Evolutionary conservation across 169 alveolate species (phyloP).

Genomic region (Cryptosporidium viatorum): DNA sequence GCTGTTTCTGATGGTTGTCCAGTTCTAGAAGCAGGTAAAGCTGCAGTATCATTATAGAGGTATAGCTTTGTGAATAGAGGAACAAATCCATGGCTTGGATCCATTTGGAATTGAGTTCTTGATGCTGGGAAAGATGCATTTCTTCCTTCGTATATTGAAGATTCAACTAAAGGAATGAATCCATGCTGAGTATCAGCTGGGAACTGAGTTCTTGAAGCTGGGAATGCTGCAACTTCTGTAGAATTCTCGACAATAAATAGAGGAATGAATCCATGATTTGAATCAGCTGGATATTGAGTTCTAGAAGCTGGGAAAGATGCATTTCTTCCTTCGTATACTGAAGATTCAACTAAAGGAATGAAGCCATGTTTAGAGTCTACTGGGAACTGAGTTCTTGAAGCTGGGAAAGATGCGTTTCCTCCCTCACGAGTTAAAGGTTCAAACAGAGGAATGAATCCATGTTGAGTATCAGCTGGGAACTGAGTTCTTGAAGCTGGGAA

Average conservation of each 20-base stretch:
- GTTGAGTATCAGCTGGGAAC: not conserved
- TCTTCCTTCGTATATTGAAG: not conserved
- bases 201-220: constrained; percentile 18
- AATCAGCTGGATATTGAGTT: not conserved
- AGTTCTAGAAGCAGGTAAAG: constrained; percentile 65
- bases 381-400: constrained; percentile 1
- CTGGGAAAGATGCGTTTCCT: constrained; percentile 33
- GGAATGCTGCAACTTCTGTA: constrained; percentile 5
- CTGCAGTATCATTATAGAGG: constrained; percentile 20
- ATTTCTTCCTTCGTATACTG: not conserved
- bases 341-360: not conserved
- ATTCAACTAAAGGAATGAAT: constrained; percentile 16
- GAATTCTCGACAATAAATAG: not conserved
- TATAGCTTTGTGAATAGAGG: not conserved
- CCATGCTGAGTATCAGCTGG: constrained; percentile 13
- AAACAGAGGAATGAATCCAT: constrained; percentile 37
- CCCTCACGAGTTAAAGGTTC: not conserved
- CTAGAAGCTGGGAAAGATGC: constrained; percentile 39
- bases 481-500: constrained; percentile 19
- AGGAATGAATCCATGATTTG: constrained; percentile 29
- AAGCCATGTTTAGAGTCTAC: not conserved
- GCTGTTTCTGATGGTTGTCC: not conserved
- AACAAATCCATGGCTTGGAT: constrained; percentile 16
- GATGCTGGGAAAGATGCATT: constrained; percentile 36
- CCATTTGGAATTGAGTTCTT: not conserved